Percentiles rank a stretch among this genome's conserved stretches.
These are phyloP conservation scores for Verticillium tricorpus DNA, from an alignment of 2,329 filamentous ascomycete species.

Conservation along the genomic window DNA sequence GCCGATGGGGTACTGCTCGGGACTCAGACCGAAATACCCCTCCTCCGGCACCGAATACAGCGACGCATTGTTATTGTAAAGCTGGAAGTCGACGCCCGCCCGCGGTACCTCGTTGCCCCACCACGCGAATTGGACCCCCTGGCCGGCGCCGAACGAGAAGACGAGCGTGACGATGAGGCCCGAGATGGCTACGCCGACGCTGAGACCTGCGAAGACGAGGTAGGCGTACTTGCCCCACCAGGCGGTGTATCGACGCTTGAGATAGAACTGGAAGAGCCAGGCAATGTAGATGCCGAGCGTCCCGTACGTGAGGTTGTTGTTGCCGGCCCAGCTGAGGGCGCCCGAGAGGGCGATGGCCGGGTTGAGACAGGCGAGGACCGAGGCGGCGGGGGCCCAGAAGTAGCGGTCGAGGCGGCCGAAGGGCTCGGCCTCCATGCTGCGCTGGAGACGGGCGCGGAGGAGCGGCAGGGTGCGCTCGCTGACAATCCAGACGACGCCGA, in stretches of 20 bases:
- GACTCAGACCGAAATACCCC: slow-evolving; percentile 11
- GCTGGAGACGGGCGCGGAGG: slow-evolving; percentile 24
- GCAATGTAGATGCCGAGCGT: slow-evolving; percentile 35
- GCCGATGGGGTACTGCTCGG: slow-evolving; percentile 10
- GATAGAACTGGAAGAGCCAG: slow-evolving; percentile 38
- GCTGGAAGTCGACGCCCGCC: slow-evolving; percentile 14
- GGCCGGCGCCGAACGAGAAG: slow-evolving; percentile 15
- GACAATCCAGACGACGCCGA: slow-evolving; percentile 31
- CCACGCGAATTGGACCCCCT: slow-evolving; percentile 31
- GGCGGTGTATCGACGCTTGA: slow-evolving; percentile 30
- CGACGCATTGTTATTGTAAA: slow-evolving; percentile 13
- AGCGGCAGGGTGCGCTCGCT: slow-evolving; percentile 28
- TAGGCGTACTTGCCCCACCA: slow-evolving; percentile 46
- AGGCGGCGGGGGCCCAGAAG: slow-evolving; percentile 31
- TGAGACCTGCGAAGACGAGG: slow-evolving; percentile 35
- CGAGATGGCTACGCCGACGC: slow-evolving; percentile 35
- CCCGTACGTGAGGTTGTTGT: slow-evolving; percentile 38
- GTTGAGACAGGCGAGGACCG: slow-evolving; percentile 33
- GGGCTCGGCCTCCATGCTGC: slow-evolving; percentile 20
- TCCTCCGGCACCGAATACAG: slow-evolving; percentile 8
- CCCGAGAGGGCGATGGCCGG: slow-evolving; percentile 36
- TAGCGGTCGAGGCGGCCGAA: slow-evolving; percentile 30
- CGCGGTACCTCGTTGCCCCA: slow-evolving; percentile 34
- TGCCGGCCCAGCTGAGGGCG: slow-evolving; percentile 37
- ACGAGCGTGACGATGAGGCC: slow-evolving; percentile 34